Base-by-base conservation (phyloP, 1,139 yeast species). In the Kluyveromyces marxianus region DNA sequence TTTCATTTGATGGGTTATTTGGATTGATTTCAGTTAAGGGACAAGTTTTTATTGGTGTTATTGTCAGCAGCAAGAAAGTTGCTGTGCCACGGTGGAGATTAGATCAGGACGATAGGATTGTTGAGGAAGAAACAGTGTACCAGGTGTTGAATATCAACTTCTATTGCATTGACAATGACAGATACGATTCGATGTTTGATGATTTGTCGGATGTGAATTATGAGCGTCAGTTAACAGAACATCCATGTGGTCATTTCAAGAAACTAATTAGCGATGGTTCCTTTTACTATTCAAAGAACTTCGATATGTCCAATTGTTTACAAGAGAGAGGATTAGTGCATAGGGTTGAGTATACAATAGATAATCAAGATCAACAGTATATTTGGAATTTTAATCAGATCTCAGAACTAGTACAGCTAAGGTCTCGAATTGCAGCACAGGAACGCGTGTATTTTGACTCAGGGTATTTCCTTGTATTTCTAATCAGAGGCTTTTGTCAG, bases 381-480 rank as follows among this genome's bases (percentile, higher is more conserved):
- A 71, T 80, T 53, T 84, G 94, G 92, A 84, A 84, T 58, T 63
- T 70, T 21, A 76, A 72, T 54, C 69, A 83, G 71, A 72, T 77
- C 33, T 63, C 70, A 7, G 86, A 82, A 52, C 63, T 84, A 32
- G 68, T 81, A 2, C 75, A 72, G 36, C 81, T 84, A 62, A 67
- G 92, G 45, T 72, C 72, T 42, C 60, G 86, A 41, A 67, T 84
- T 30, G 68, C 80, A 2, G 59, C 64, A 7, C 62, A 65, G 8
- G 89, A 82, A 53, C 71, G 73, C 45, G 56, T 58, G 2, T 61
- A 56, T 6, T 78, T 83, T 52, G 90, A 83, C 55, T 56, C 61
- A 10, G 74, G 81, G 0, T 79, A 77, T 24, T 80, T 84, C 52
- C 58, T 82, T 35, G 72, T 79, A 0, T 74, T 82, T 29, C 68